Evolutionary conservation across 2,329 filamentous ascomycete genomes (phyloP).

Genomic region (Trichoderma arundinaceum): DNA sequence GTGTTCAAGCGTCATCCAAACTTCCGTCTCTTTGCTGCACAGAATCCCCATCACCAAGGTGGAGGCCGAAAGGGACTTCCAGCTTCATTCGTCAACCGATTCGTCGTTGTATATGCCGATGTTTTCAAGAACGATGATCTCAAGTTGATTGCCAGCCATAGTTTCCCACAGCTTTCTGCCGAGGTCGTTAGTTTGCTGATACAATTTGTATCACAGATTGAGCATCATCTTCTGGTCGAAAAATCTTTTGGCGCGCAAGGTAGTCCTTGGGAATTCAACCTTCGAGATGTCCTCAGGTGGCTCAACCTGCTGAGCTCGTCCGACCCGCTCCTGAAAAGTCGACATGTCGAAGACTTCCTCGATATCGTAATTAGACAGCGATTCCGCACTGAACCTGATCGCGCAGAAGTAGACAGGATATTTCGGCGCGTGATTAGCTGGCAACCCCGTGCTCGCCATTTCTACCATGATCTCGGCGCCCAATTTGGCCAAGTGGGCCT

Average conservation of each 20-base stretch:
- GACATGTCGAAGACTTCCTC: slow-evolving; percentile 73
- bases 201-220: slow-evolving; percentile 78
- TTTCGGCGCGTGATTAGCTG: slow-evolving; percentile 69
- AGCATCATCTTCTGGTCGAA: slow-evolving; percentile 69
- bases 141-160: slow-evolving; percentile 77
- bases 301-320: slow-evolving; percentile 64
- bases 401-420: slow-evolving; percentile 66
- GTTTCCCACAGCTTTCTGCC: slow-evolving; percentile 69
- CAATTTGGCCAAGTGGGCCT: slow-evolving; percentile 79
- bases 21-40: slow-evolving; percentile 94
- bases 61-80: slow-evolving; percentile 94
- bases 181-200: slow-evolving; percentile 72
- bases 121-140: slow-evolving; percentile 83
- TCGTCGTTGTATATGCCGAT: slow-evolving; percentile 97
- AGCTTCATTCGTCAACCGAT: slow-evolving; percentile 95
- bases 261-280: slow-evolving; percentile 94
- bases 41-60: slow-evolving; percentile 97
- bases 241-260: slow-evolving; percentile 65
- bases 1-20: slow-evolving; percentile 87
- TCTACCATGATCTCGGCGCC: slow-evolving; percentile 72
- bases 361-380: slow-evolving; percentile 84
- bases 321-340: slow-evolving; percentile 65
- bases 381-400: slow-evolving; percentile 77
- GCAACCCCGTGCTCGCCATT: slow-evolving; percentile 61
- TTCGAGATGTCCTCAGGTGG: slow-evolving; percentile 90